Evolutionary conservation across 768 basidiomycete species (phyloP).

Genomic region (Mycena alexandri): DNA sequence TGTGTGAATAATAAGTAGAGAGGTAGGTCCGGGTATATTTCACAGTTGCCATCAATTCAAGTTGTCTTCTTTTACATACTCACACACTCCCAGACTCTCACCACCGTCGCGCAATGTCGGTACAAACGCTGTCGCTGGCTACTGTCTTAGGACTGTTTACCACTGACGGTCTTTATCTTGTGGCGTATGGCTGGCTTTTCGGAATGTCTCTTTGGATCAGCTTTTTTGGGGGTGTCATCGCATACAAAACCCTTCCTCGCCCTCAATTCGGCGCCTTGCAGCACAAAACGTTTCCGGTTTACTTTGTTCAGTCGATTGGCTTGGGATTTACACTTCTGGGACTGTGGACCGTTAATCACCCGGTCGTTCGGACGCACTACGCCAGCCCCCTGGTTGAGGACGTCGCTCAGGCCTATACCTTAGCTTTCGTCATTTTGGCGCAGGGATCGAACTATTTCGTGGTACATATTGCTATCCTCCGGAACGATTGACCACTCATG

Average conservation of each 20-base stretch:
- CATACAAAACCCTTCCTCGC: slow-evolving; percentile 71
- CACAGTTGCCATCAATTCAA: too few relatives aligned
- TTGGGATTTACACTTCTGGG: slow-evolving; percentile 68
- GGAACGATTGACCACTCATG: not conserved
- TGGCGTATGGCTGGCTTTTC: slow-evolving; percentile 74
- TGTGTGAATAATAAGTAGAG: too few relatives aligned
- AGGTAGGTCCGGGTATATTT: too few relatives aligned
- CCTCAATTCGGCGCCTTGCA: slow-evolving; percentile 82
- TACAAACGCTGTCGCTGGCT: slow-evolving; percentile 51
- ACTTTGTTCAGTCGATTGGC: slow-evolving; percentile 72
- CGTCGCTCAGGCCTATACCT: slow-evolving; percentile 74
- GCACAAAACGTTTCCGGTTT: slow-evolving; percentile 80
- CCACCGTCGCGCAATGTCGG: not conserved
- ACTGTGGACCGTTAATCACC: slow-evolving; percentile 71
- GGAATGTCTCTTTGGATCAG: slow-evolving; percentile 84
- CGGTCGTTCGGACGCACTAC: slow-evolving; percentile 63
- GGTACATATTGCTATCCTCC: slow-evolving; percentile 16
- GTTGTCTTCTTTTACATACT: too few relatives aligned
- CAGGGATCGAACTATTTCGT: slow-evolving; percentile 76
- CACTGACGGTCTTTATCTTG: slow-evolving; percentile 59
- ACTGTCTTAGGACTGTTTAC: slow-evolving; percentile 49
- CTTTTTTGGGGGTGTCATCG: slow-evolving; percentile 80
- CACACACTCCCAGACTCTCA: too few relatives aligned
- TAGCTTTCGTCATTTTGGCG: slow-evolving; percentile 58
- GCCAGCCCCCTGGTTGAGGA: slow-evolving; percentile 64